Base-by-base conservation (phyloP, 2,329 filamentous ascomycete species). In the Exophiala sp. region DNA sequence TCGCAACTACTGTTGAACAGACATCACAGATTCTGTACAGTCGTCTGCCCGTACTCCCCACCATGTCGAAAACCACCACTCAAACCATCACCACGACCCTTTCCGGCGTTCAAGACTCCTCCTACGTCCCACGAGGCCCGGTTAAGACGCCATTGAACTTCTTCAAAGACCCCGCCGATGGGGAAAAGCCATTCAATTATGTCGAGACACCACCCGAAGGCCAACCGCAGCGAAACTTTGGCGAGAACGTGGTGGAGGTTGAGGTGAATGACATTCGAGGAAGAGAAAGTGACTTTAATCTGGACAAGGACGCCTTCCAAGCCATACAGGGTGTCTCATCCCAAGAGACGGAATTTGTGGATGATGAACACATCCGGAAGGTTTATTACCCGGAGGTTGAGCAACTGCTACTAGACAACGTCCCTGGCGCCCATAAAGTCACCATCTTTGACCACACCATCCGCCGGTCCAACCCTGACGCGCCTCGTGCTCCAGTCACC, bases 391-490 rank as follows among this genome's bases (percentile, higher is more conserved):
- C 88, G 0, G 88, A 95, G 65, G 79, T 95, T 7, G 84, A 90
- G 68, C 66, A 76, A 42, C 71, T 95, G 21, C 72, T 96, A 0
- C 70, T 89, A 2, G 70, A 79, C 11, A 68, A 80, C 50, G 73
- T 94, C 13, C 81, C 83, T 0, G 86, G 84, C 46, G 76, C 79
- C 21, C 75, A 78, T 49, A 75, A 76, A 3, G 73, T 95, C 23
- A 72, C 87, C 59, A 71, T 95, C 64, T 95, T 95, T 69, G 88
- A 95, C 73, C 86, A 95, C 71, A 95, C 88, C 6, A 80, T 95
- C 65, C 84, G 89, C n/a, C 79, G 85, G 35, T 73, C 79, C 9
- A 64, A 68, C 1, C 76, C 81, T 0, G 67, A 72, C 46, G 78
- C 85, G 0, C 66, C 68, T n/a, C 79, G 88, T 41, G 73, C 71